Evolutionary conservation across 805 yeast genomes (phyloP).

Genomic region (Starmerella etchellsii): DNA sequence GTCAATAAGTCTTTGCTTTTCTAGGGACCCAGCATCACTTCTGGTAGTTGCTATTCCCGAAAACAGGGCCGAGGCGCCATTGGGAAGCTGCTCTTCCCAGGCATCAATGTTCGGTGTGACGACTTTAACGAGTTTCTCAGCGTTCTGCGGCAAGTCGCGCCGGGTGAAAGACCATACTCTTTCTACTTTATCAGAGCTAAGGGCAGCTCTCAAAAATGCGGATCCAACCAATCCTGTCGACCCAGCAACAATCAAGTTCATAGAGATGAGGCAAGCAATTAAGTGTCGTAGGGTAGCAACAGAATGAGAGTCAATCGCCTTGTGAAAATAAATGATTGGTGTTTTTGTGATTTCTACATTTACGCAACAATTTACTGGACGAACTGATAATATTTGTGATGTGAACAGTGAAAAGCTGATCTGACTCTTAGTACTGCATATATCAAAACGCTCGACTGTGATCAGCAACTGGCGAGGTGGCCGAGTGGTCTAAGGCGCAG

Average conservation of each 20-base stretch:
- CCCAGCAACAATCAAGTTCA: constrained; percentile 34
- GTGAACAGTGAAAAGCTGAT: no score
- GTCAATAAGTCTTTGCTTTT: constrained; percentile 57
- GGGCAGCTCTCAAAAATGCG: constrained; percentile 38
- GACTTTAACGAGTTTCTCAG: constrained; percentile 28
- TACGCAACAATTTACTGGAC: no score
- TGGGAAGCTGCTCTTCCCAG: constrained; percentile 37
- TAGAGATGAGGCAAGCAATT: not conserved
- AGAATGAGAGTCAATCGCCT: not conserved
- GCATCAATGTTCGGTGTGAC: constrained; percentile 35
- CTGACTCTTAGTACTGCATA: no score
- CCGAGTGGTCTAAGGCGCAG: constrained; percentile 28
- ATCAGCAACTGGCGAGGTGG: constrained; percentile 23
- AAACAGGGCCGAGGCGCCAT: constrained; percentile 33
- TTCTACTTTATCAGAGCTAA: constrained; percentile 28
- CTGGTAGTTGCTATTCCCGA: constrained; percentile 68
- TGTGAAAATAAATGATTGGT: not conserved
- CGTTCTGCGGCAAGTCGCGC: constrained; percentile 7
- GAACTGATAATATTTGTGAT: no score
- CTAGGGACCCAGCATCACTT: constrained; percentile 59
- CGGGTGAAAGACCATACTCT: constrained; percentile 35
- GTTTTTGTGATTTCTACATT: not conserved
- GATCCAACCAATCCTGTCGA: constrained; percentile 71
- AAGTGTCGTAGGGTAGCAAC: not conserved
- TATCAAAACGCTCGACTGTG: no score